Base-by-base conservation (phyloP, 2,329 filamentous ascomycete genomes). In the Periglandula ipomoeae region DNA sequence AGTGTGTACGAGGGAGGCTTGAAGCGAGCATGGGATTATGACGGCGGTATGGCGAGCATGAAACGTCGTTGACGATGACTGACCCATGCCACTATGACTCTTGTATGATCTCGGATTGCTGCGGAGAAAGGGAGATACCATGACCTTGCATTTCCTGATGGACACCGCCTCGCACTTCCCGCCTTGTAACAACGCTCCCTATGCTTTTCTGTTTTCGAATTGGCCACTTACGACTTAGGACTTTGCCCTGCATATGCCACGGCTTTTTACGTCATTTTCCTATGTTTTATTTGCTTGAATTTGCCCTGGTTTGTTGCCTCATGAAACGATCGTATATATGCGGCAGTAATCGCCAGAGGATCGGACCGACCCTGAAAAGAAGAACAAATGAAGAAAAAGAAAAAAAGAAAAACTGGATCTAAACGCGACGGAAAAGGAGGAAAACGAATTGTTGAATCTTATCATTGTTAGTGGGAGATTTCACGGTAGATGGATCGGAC, bases 1-100 rank as follows among this genome's bases (percentile, higher is more conserved):
- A 83, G 78, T 55, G 81, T 84, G 5, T 84, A 84, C 61, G 79
- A 84, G 57, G 77, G 79, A 39, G 80, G 79, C 4, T 62, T 84
- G 43, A 84, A 84, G 64, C 70, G 81, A 44, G 62, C 70, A 41
- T 84, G 80, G 80, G 79, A 81, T 54, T 79, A 75, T 56, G 74
- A 78, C 48, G 56, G 58, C 27, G 37, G 44, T 22, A 56, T 58
- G 44, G 55, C 63, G 24, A 55, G 61, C 49, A 64, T 64, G 56
- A 65, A 65, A 46, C 61, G 59, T 47, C 62, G 55, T 24, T 58
- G 20, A 44, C 24, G 19, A 39, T 27, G 38, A 42, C 10, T 42
- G 20, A 2, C 23, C 7, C 26, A 8, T 2, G 3, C 11, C n/a
- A 4, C 6, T 11, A 32, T 8, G 11, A 32, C 30, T 4, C 30